phyloP scores from a whole-genome alignment of 176 grass and related monocot species.

The Miscanthus lutarioriparius region DNA sequence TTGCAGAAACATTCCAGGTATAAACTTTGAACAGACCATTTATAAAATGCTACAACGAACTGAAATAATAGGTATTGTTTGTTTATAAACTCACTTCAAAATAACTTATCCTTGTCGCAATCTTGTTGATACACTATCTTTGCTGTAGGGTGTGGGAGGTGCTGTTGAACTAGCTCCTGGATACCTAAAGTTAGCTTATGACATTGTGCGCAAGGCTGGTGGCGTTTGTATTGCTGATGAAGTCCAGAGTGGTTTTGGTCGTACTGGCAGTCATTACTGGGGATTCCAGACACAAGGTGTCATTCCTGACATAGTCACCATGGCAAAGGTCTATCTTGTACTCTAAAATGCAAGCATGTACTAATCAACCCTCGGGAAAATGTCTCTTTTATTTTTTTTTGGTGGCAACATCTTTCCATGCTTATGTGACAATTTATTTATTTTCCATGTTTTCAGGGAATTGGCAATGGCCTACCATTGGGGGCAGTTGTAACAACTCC shows the following conservation, averaged over 20 bases:
- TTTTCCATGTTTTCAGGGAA: conserved; percentile 55
- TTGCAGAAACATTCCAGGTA: conserved; percentile 99
- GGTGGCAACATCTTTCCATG: neutral
- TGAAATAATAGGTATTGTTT: neutral
- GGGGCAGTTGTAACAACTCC: conserved; percentile 93
- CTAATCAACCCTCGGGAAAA: neutral
- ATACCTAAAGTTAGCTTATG: conserved; percentile 84
- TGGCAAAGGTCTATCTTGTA: conserved; percentile 73
- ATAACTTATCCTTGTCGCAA: neutral
- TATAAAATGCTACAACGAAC: neutral
- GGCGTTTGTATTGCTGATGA: conserved; percentile 99
- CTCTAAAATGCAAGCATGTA: neutral
- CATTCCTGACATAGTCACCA: conserved; percentile 88
- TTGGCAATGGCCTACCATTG: conserved; percentile 90
- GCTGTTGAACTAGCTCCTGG: conserved; percentile 91
- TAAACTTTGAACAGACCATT: conserved; percentile 17
- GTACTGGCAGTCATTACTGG: conserved; percentile 94
- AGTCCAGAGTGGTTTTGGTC: conserved; percentile 96
- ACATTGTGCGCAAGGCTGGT: conserved; percentile 76
- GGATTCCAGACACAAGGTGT: conserved; percentile 94
- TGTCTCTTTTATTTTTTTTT: neutral
- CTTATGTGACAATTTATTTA: neutral
- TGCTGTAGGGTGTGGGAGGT: conserved; percentile 75
- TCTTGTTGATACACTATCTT: conserved; percentile 34
- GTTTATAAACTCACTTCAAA: neutral